Percentiles rank a stretch among this genome's conserved stretches.
Conservation (phyloP, 345 rosid genomes). For the Euphorbia lathyris region DNA sequence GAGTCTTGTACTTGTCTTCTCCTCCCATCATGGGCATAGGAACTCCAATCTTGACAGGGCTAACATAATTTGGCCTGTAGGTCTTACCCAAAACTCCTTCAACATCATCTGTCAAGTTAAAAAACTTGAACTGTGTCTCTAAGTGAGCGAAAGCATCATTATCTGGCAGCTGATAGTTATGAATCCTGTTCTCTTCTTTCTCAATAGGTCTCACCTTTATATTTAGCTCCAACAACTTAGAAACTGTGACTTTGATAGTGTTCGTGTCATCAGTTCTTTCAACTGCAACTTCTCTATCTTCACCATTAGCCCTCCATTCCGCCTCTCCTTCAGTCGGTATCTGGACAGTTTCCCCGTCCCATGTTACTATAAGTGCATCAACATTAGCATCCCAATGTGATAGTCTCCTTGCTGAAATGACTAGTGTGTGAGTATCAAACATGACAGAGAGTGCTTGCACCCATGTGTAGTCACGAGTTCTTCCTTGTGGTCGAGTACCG, state of each 20-base stretch:
- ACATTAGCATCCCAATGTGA: slow-evolving; percentile 49
- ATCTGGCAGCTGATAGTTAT: slow-evolving; percentile 50
- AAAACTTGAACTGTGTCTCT: slow-evolving; percentile 63
- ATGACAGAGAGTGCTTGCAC: slow-evolving; percentile 74
- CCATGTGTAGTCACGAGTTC: slow-evolving; percentile 89
- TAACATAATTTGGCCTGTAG: slow-evolving; percentile 53
- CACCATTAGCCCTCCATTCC: slow-evolving; percentile 47
- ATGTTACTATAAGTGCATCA: slow-evolving; percentile 54
- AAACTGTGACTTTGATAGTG: slow-evolving; percentile 37
- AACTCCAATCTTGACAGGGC: slow-evolving; percentile 61
- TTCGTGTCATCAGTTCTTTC: slow-evolving; percentile 59
- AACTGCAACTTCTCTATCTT: slow-evolving; percentile 43
- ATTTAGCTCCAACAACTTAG: slow-evolving; percentile 42
- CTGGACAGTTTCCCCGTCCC: slow-evolving; percentile 47
- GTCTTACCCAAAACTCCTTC: slow-evolving; percentile 78
- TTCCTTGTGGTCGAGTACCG: slow-evolving; percentile 70
- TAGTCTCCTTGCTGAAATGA: slow-evolving; percentile 55
- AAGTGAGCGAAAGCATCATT: slow-evolving; percentile 65
- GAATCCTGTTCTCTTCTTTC: slow-evolving; percentile 51
- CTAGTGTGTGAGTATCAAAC: slow-evolving; percentile 65
- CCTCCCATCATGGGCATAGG: slow-evolving; percentile 82
- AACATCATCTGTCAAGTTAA: slow-evolving; percentile 39
- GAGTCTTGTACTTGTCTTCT: slow-evolving; percentile 55
- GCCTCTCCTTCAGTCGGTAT: slow-evolving; percentile 63
- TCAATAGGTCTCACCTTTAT: slow-evolving; percentile 55